Evolutionary conservation across 352 stramenopile species (phyloP), one percentile per base, ranked within the genome.

Genomic region (Phytopythium helicoides): DNA sequence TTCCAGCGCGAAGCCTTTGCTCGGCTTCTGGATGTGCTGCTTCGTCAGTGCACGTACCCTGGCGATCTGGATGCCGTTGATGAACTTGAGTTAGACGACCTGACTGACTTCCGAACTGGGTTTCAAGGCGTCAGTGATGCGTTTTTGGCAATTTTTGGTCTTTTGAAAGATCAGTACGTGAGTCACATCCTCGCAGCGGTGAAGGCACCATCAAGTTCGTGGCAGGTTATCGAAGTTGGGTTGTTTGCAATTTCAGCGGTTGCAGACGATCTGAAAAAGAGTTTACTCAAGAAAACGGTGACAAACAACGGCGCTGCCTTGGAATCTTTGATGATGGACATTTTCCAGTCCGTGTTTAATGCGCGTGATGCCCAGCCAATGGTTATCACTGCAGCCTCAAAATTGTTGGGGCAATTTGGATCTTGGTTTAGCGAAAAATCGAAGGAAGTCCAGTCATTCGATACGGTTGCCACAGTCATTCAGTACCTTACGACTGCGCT

Each of bases 21-120:
- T 21, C 70, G 64, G 16, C 66, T 90, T 26, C 71, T 87, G 52
- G 63, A 83, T 21, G 71, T 87, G 22, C 56, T 90, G 42, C 58
- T 88, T 10, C 69, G 70, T 21, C 80, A 90, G 46, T 83, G 76
- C 56, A 60, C 64, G 7, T 90, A 73, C 23, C 66, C 79, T 6
- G 60, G 62, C 16, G 71, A 79, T 4, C 40, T 62, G 4, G 57
- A 68, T 3, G 56, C 71, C 25, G 71, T 86, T 54, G 76, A 88
- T 39, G 76, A 88, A 51, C 62, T 90, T 16, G 76, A 87, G 41
- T 52, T 73, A 2, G 76, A 90, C 45, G 80, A 90, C 35, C 54
- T 90, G 28, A 50, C 66, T 16, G 60, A 71, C 37, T 90, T 82
- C 45, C 72, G 80, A 44, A 82, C 53, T 26, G 76, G 73, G 0